phyloP scores from a whole-genome alignment of 768 basidiomycete genomes.

The Rhizopogon rudus region DNA sequence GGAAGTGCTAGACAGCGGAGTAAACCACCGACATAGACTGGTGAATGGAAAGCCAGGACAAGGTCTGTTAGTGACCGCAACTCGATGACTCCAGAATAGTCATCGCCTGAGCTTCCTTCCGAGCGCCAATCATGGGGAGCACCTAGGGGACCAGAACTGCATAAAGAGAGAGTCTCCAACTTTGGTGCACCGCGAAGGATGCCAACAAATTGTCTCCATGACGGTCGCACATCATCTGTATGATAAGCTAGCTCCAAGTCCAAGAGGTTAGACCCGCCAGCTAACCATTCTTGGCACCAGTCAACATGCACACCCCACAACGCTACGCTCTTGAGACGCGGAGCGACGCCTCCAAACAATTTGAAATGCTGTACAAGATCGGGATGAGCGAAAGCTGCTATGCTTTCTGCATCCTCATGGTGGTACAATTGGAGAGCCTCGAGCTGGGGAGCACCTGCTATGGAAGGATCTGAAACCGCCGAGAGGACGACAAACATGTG shows the following conservation, averaged over 20 bases:
- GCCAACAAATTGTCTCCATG: constrained; percentile 44
- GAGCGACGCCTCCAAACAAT: constrained; percentile 49
- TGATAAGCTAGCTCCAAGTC: constrained; percentile 62
- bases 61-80: constrained; percentile 26
- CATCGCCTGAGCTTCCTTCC: constrained; percentile 13
- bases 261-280: constrained; percentile 27
- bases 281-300: constrained; percentile 45
- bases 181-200: constrained; percentile 51
- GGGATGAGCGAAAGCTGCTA: constrained; percentile 8
- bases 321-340: constrained; percentile 41
- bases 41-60: constrained; percentile 47
- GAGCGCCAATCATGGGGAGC: constrained; percentile 31
- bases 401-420: constrained; percentile 42
- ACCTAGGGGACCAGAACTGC: constrained; percentile 52
- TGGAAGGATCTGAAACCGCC: constrained; percentile 31
- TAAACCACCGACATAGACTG: constrained; percentile 32
- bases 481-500: constrained; percentile 43
- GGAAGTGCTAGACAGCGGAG: constrained; percentile 29
- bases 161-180: constrained; percentile 48
- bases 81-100: constrained; percentile 26
- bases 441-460: constrained; percentile 48
- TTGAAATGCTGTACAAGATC: constrained; percentile 35
- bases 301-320: constrained; percentile 71
- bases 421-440: constrained; percentile 52
- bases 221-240: constrained; percentile 56